Evolutionary conservation across 331 rosid species (phyloP).

Genomic region (Malus hybrid): DNA sequence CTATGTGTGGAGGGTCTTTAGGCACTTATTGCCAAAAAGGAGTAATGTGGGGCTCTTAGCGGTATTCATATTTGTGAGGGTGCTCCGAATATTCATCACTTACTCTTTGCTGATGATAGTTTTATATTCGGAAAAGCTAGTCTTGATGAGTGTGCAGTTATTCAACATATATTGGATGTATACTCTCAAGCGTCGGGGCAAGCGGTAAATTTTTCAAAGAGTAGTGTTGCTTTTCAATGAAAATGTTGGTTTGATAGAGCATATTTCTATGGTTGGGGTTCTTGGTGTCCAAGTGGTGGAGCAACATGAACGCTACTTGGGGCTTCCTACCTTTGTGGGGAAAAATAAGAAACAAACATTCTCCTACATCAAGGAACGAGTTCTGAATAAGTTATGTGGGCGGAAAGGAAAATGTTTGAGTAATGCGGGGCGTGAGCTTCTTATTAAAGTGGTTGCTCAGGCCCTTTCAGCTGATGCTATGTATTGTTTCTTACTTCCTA

Average conservation of each 20-base stretch:
- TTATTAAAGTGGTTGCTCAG: not conserved
- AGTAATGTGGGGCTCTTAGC: not conserved
- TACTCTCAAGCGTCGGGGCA: not conserved
- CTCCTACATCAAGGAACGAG: not conserved
- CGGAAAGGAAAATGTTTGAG: not conserved
- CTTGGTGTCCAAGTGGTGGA: not conserved
- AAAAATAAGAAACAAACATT: not conserved
- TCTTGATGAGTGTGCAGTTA: not conserved
- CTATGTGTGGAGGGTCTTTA: not conserved
- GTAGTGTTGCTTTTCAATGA: too few relatives aligned
- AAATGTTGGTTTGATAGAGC: not conserved
- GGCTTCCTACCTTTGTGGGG: not conserved
- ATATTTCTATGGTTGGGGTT: not conserved
- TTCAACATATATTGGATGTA: too few relatives aligned
- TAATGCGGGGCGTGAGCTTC: not conserved
- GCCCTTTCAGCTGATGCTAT: not conserved
- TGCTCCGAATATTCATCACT: not conserved
- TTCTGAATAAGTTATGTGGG: not conserved
- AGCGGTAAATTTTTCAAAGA: not conserved
- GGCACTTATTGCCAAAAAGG: too few relatives aligned
- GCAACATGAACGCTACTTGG: not conserved
- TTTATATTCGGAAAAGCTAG: not conserved
- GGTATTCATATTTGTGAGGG: too few relatives aligned
- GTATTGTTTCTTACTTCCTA: not conserved
- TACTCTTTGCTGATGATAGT: not conserved